These are phyloP conservation scores for Candida fluviatilis DNA, from an alignment of 805 yeast species.

Conservation along the genomic window DNA sequence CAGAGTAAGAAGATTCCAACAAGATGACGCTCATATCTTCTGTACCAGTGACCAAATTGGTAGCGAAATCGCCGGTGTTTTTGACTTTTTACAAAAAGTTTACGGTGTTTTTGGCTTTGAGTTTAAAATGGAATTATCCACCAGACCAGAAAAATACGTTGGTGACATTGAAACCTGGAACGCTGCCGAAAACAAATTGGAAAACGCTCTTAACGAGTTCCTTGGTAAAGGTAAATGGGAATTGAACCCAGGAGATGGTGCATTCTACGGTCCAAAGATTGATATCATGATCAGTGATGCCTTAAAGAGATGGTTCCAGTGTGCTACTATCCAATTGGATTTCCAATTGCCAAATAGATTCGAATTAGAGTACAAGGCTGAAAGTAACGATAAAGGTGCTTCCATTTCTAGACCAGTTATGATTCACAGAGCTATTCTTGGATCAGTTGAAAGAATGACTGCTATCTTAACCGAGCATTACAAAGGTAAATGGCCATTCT, in stretches of 20 bases:
- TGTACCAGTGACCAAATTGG: conserved; percentile 91
- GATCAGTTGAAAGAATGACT: conserved; percentile 98
- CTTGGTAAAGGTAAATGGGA: conserved; percentile 83
- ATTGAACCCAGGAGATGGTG: conserved; percentile 96
- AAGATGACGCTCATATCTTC: conserved; percentile 98
- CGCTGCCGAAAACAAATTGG: conserved; percentile 81
- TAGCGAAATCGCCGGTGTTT: conserved; percentile 74
- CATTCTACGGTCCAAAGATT: conserved; percentile 92
- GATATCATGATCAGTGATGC: conserved; percentile 96
- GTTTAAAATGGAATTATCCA: conserved; percentile 93
- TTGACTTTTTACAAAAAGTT: conserved; percentile 78
- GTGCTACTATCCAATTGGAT: conserved; percentile 98
- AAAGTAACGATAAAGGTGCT: conserved; percentile 49
- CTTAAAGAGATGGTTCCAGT: conserved; percentile 94
- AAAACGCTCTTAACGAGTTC: conserved; percentile 75
- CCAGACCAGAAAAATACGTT: conserved; percentile 94
- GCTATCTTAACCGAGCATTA: conserved; percentile 97
- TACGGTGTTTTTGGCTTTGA: conserved; percentile 93
- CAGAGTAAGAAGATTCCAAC: conserved; percentile 98
- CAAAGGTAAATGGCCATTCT: conserved; percentile 99
- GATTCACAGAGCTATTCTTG: conserved; percentile 98
- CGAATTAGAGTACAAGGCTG: conserved; percentile 79
- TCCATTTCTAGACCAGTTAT: conserved; percentile 86
- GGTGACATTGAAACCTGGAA: conserved; percentile 96
- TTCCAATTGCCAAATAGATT: conserved; percentile 97